phyloP scores from a whole-genome alignment of 202 grass and related monocot genomes.

The Digitaria exilis region DNA sequence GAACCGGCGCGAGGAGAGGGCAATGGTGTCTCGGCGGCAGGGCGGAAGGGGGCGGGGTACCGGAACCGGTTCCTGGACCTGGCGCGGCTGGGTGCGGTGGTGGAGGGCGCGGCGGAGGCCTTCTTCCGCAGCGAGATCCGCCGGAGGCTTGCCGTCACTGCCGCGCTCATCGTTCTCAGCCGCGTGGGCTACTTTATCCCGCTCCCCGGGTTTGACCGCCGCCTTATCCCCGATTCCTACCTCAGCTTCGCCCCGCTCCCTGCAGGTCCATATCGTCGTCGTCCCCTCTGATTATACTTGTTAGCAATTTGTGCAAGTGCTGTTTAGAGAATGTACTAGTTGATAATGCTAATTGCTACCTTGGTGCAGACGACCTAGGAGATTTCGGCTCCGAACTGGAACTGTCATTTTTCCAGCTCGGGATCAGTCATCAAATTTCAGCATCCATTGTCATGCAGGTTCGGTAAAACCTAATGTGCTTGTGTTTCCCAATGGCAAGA shows the following conservation, averaged over 20 bases:
- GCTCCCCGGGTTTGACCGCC: conserved; percentile 86
- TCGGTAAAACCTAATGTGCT: not conserved
- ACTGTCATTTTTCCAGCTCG: conserved; percentile 91
- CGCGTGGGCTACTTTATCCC: conserved; percentile 89
- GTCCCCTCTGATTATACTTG: not conserved
- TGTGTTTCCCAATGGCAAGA: not conserved
- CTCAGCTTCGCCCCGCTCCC: conserved; percentile 57
- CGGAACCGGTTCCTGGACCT: conserved; percentile 84
- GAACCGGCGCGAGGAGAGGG: conserved; percentile 9
- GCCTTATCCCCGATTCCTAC: conserved; percentile 63
- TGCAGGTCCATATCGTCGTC: conserved; percentile 20
- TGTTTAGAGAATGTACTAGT: conserved; percentile 1
- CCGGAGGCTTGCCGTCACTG: conserved; percentile 69
- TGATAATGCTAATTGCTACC: conserved; percentile 4
- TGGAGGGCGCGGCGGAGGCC: conserved; percentile 67
- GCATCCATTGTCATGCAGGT: conserved; percentile 96
- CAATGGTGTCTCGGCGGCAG: not conserved
- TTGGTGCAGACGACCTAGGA: conserved; percentile 69
- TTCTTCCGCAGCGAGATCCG: conserved; percentile 99
- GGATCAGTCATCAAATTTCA: conserved; percentile 91
- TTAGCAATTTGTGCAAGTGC: not conserved
- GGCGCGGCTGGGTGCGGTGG: conserved; percentile 69
- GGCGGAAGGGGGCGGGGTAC: conserved; percentile 41
- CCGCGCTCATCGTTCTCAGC: conserved; percentile 80
- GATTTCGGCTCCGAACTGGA: conserved; percentile 83